Conservation (phyloP, 2,329 filamentous ascomycete genomes). For the Cryphonectria naterciae region DNA sequence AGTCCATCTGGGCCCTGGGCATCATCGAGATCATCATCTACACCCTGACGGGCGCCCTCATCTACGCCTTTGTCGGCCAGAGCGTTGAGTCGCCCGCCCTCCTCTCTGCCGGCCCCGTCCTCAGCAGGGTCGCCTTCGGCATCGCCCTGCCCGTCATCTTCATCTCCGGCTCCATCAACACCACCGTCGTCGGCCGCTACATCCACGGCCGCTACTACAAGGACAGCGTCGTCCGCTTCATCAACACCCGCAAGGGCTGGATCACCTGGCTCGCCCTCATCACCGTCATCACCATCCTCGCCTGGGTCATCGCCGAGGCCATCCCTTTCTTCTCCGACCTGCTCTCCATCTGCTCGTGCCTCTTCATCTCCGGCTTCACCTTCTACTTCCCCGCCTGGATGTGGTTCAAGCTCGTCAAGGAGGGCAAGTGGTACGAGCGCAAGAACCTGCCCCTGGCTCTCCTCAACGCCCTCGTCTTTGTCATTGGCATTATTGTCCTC, state of each 20-base stretch:
- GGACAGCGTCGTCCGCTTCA: conserved; percentile 48
- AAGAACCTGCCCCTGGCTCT: conserved; percentile 32
- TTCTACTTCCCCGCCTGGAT: conserved; percentile 41
- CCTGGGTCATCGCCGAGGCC: conserved; percentile 72
- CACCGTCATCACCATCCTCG: conserved; percentile 61
- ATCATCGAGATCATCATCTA: conserved; percentile 67
- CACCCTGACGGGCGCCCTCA: conserved; percentile 66
- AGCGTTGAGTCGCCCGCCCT: conserved; percentile 69
- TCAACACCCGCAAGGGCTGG: conserved; percentile 55
- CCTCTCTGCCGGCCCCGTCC: conserved; percentile 60
- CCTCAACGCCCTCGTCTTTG: conserved; percentile 33
- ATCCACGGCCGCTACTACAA: conserved; percentile 51
- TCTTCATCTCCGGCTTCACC: conserved; percentile 55
- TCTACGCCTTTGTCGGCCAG: conserved; percentile 71
- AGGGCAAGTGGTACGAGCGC: conserved; percentile 36
- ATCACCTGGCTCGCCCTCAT: conserved; percentile 61
- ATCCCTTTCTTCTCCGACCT: conserved; percentile 75
- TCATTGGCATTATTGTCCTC: conserved; percentile 35
- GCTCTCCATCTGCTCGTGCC: conserved; percentile 56
- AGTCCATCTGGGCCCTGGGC: conserved; percentile 66
- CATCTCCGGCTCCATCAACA: conserved; percentile 74
- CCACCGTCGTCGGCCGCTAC: conserved; percentile 50
- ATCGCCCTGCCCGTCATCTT: conserved; percentile 74
- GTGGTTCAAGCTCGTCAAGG: conserved; percentile 41
- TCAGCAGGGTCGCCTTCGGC: conserved; percentile 71